A percentile compares a stretch with the other conserved stretches of the same genome.
These are phyloP conservation scores for Fusarium beomiforme DNA, from an alignment of 2,329 filamentous ascomycete genomes.

Conservation along the genomic window DNA sequence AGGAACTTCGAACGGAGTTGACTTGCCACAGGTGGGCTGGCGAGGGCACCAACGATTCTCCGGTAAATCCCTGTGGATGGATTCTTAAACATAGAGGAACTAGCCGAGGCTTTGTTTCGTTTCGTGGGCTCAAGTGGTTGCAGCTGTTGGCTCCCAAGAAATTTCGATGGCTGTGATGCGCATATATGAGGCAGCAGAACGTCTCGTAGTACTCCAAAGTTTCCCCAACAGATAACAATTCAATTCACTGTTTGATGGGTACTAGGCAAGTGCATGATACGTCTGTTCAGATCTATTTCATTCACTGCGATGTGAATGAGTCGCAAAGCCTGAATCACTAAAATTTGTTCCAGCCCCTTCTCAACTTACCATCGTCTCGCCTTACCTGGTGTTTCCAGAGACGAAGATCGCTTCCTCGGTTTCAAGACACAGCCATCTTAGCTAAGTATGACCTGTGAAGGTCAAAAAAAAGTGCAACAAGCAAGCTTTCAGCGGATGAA, in stretches of 20 bases:
- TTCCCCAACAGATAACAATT: background rate
- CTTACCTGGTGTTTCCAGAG: background rate
- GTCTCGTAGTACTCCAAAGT: background rate
- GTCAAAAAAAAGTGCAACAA: background rate
- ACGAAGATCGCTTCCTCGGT: background rate
- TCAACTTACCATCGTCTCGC: background rate
- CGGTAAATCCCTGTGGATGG: no score
- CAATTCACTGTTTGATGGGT: background rate
- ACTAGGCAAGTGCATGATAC: background rate
- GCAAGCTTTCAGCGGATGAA: background rate
- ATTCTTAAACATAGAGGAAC: background rate
- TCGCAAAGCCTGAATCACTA: background rate
- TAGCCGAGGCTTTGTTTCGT: background rate
- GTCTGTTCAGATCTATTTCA: background rate
- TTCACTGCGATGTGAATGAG: background rate
- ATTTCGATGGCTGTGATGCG: background rate
- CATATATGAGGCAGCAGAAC: background rate
- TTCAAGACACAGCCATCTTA: constrained; percentile 11
- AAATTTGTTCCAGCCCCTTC: background rate
- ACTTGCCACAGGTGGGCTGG: background rate
- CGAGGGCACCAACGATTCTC: background rate
- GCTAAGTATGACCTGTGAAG: background rate
- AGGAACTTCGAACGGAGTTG: background rate
- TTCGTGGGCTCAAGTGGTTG: constrained; percentile 21
- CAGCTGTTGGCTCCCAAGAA: constrained; percentile 7